A percentile compares a stretch with the other conserved stretches of the same genome.
Evolutionary conservation across 345 rosid species (phyloP).

Genomic region (Xanthoceras sorbifolium): DNA sequence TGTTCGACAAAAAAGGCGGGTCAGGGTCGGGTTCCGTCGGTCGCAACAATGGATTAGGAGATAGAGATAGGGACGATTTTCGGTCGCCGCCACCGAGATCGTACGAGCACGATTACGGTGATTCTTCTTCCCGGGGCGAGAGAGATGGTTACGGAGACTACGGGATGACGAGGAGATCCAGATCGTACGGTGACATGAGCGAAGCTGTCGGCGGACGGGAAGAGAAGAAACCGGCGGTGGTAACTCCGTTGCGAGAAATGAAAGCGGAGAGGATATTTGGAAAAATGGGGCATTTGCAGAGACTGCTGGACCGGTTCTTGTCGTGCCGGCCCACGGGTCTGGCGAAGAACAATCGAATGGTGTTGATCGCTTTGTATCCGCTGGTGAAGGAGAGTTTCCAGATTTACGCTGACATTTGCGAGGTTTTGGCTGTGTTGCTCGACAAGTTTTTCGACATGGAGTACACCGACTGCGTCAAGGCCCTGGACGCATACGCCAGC

Average conservation of each 20-base stretch:
- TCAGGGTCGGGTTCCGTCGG: slow-evolving; percentile 34
- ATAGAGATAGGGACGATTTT: slow-evolving; percentile 49
- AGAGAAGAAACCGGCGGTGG: slow-evolving; percentile 36
- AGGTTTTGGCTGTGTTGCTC: slow-evolving; percentile 74
- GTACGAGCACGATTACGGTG: slow-evolving; percentile 61
- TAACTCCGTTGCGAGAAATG: slow-evolving; percentile 78
- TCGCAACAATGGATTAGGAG: slow-evolving; percentile 37
- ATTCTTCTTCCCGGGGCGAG: slow-evolving; percentile 28
- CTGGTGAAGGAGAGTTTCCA: slow-evolving; percentile 84
- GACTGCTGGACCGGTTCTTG: slow-evolving; percentile 77
- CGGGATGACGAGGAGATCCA: slow-evolving; percentile 57
- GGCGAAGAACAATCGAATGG: slow-evolving; percentile 70
- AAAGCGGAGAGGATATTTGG: slow-evolving; percentile 73
- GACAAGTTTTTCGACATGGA: slow-evolving; percentile 92
- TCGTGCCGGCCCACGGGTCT: slow-evolving; percentile 84
- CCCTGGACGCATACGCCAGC: slow-evolving; percentile 72
- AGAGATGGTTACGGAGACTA: slow-evolving; percentile 31
- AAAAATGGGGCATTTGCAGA: slow-evolving; percentile 84
- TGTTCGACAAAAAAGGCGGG: slow-evolving; percentile 44
- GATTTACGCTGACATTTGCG: slow-evolving; percentile 79
- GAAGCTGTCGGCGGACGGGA: slow-evolving; percentile 49
- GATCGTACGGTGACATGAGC: slow-evolving; percentile 72
- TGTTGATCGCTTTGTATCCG: slow-evolving; percentile 70
- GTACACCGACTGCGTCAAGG: slow-evolving; percentile 74
- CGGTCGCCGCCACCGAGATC: slow-evolving; percentile 71